Percentiles rank a stretch among this genome's conserved stretches.
These are phyloP conservation scores for Corynespora cassiicola DNA, from an alignment of 2,329 filamentous ascomycete genomes.

Conservation along the genomic window DNA sequence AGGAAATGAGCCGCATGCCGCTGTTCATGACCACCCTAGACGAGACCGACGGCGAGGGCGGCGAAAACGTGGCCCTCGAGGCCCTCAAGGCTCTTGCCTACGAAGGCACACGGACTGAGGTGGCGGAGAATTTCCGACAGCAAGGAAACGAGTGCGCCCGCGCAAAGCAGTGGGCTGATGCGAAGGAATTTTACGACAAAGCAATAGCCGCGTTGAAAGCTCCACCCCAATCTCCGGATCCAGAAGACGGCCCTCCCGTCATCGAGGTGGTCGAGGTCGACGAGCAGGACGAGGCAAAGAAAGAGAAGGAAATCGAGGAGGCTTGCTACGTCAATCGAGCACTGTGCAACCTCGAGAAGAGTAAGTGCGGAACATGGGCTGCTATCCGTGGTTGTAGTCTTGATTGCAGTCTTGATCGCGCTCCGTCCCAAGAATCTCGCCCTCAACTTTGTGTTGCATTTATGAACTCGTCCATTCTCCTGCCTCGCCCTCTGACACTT, in stretches of 20 bases:
- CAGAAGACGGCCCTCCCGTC: conserved; percentile 50
- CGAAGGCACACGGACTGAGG: conserved; percentile 86
- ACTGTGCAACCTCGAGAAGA: conserved; percentile 84
- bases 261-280: conserved; percentile 57
- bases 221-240: conserved; percentile 57
- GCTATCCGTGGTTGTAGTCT: no score
- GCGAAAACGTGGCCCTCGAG: conserved; percentile 83
- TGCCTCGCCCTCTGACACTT: no score
- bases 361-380: conserved; percentile 49
- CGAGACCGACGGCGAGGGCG: conserved; percentile 63
- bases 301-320: conserved; percentile 73
- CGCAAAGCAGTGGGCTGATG: conserved; percentile 76
- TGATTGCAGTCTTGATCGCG: no score
- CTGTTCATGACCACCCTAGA: conserved; percentile 95
- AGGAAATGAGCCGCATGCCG: conserved; percentile 73
- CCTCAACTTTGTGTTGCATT: no score
- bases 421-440: no score
- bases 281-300: conserved; percentile 64
- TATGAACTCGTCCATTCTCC: no score
- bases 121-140: conserved; percentile 84
- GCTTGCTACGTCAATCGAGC: conserved; percentile 85
- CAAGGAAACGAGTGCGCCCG: conserved; percentile 90
- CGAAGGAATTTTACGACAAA: conserved; percentile 90
- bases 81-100: conserved; percentile 90
- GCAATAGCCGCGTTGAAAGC: conserved; percentile 74